Evolutionary conservation across 2,329 filamentous ascomycete species (phyloP), one percentile per base, ranked within the genome.

Genomic region (Botrytis fabae): DNA sequence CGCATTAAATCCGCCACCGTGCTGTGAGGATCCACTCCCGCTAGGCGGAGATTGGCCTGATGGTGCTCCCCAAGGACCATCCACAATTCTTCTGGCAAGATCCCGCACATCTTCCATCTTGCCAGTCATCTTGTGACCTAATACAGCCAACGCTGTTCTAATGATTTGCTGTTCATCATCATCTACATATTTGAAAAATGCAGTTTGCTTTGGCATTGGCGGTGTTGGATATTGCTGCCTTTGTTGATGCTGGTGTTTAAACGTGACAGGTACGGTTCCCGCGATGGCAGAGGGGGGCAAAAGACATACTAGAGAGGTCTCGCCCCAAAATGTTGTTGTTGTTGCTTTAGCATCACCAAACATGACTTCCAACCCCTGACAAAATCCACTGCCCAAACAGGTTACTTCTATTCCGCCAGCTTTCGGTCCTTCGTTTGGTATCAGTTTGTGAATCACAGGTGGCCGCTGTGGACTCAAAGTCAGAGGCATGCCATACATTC

Each of bases 331-430:
- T 8, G 88, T 90, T 2, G 89, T 90, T 1, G 87, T 88, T 0
- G 87, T 89, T 28, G 90, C 89, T 64, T 87, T 83, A 25, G 84
- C 85, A 75, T 91, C 89, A 32, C 95, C 95, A 81, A 98, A 98
- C 82, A 94, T 92, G 71, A 97, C 93, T 75, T 95, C 92, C 75
- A 97, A 86, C 1, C 90, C 90, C 82, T 92, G 91, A 76, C 90
- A 91, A 80, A 97, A 97, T 22, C 91, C 90, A 76, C 90, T 92
- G 28, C 95, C 94, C 14, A 97, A 85, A 72, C 96, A 88, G 0
- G 93, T 95, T 4, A 97, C 93, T 81, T 98, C 94, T 70, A 93
- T 94, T 60, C 94, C 94, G 74, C 94, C 94, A 51, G 89, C 89
- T 73, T 91, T 93, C 10, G 94, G 93, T 0, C 94, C 94, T 81